Conservation (phyloP, 768 basidiomycete species). For the Leccinum longicurvipes region DNA sequence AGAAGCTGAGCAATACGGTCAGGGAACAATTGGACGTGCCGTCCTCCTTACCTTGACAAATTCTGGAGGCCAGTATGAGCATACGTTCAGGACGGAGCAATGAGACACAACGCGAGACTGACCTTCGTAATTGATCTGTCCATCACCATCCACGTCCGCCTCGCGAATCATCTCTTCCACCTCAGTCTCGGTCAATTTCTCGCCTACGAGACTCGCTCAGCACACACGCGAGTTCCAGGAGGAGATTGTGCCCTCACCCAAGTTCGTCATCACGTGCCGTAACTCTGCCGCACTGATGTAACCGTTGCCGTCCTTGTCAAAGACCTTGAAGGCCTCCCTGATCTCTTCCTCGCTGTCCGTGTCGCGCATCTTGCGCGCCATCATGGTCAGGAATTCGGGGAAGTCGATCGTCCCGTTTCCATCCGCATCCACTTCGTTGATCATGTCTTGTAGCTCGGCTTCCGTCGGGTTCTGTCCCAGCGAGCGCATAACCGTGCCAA, state of each 20-base stretch:
- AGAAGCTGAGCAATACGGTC: constrained; percentile 11
- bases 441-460: constrained; percentile 91
- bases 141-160: constrained; percentile 91
- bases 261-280: constrained; percentile 86
- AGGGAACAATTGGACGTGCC: neutral
- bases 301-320: constrained; percentile 95
- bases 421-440: constrained; percentile 91
- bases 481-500: constrained; percentile 92
- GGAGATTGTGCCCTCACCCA: constrained; percentile 50
- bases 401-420: constrained; percentile 87
- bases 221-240: neutral
- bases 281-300: constrained; percentile 85
- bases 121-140: constrained; percentile 90
- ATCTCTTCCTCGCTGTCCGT: constrained; percentile 94
- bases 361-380: constrained; percentile 87
- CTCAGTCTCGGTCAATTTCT: constrained; percentile 83
- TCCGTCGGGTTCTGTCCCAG: constrained; percentile 92
- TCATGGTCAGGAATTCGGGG: constrained; percentile 80
- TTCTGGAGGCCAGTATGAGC: constrained; percentile 40
- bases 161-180: constrained; percentile 98
- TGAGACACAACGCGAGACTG: constrained; percentile 15
- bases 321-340: constrained; percentile 94
- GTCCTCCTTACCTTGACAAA: constrained; percentile 61
- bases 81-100: neutral
- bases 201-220: constrained; percentile 44